Evolutionary conservation across 2,329 filamentous ascomycete genomes (phyloP).

Genomic region (Aspergillus cejpii): DNA sequence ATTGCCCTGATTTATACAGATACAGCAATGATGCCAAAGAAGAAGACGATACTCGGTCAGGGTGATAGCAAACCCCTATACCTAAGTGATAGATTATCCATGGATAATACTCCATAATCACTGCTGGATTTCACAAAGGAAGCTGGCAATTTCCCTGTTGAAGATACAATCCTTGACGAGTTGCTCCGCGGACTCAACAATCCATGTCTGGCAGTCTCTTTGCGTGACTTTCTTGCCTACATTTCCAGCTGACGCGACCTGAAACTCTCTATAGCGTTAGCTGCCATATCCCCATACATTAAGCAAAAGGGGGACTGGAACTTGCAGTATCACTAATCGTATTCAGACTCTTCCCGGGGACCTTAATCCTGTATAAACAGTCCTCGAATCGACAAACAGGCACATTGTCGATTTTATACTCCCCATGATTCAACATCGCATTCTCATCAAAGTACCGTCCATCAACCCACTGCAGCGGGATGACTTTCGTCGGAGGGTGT

Average conservation of each 20-base stretch:
- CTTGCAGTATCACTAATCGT: constrained; percentile 6
- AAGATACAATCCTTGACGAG: constrained; percentile 27
- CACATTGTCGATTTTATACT: constrained; percentile 14
- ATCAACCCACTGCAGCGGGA: too few relatives aligned
- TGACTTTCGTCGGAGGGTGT: too few relatives aligned
- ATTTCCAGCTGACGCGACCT: constrained; percentile 1
- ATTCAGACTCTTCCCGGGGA: constrained; percentile 15
- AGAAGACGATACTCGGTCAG: too few relatives aligned
- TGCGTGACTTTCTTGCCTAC: constrained; percentile 20
- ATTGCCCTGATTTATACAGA: too few relatives aligned
- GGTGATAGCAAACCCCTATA: too few relatives aligned
- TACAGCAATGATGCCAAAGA: too few relatives aligned
- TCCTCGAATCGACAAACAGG: constrained; percentile 27
- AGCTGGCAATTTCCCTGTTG: constrained; percentile 16
- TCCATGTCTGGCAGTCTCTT: constrained; percentile 35
- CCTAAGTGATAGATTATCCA: too few relatives aligned
- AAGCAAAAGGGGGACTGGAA: too few relatives aligned
- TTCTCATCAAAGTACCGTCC: too few relatives aligned
- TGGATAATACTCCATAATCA: too few relatives aligned
- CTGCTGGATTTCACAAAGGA: constrained; percentile 23
- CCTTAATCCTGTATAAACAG: constrained; percentile 11
- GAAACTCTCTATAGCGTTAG: constrained; percentile 1
- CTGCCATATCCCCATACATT: neutral
- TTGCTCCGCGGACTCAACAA: constrained; percentile 30
- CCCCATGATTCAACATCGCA: too few relatives aligned